Conservation (phyloP, 2,329 filamentous ascomycete genomes). For the Nothophaeocryptopus gaeumannii region DNA sequence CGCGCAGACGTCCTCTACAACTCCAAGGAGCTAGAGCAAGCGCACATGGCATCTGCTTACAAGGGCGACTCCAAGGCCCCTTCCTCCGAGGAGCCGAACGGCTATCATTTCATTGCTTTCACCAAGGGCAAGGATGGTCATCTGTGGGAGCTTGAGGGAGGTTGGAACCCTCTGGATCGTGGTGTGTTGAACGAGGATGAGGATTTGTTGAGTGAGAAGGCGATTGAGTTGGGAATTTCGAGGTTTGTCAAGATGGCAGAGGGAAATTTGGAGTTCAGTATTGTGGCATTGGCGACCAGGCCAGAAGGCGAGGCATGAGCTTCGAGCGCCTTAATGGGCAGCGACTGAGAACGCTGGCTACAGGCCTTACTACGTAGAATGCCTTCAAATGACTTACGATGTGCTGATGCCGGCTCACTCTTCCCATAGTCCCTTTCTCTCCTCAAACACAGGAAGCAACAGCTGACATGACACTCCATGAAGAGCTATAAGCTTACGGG, state of each 20-base stretch:
- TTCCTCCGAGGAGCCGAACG: conserved; percentile 29
- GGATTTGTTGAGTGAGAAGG: conserved; percentile 45
- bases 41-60: conserved; percentile 43
- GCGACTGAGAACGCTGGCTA: background rate
- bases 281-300: conserved; percentile 41
- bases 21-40: conserved; percentile 43
- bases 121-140: conserved; percentile 47
- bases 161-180: conserved; percentile 44
- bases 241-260: conserved; percentile 40
- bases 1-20: conserved; percentile 55
- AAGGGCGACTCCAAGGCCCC: conserved; percentile 42
- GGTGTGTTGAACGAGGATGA: conserved; percentile 41
- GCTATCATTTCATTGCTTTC: conserved; percentile 49
- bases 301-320: conserved; percentile 2
- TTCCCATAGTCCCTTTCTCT: too few relatives aligned
- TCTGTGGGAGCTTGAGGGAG: conserved; percentile 46
- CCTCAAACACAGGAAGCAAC: too few relatives aligned
- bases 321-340: too few relatives aligned
- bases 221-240: conserved; percentile 42
- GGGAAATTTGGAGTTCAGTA: conserved; percentile 44
- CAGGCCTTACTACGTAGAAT: too few relatives aligned
- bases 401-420: too few relatives aligned
- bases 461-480: too few relatives aligned
- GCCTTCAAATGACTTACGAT: too few relatives aligned
- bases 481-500: too few relatives aligned